Percentiles rank a stretch among this genome's conserved stretches.
Evolutionary conservation across 768 basidiomycete genomes (phyloP).

Genomic region (Lanmaoa pseudosensibilis): DNA sequence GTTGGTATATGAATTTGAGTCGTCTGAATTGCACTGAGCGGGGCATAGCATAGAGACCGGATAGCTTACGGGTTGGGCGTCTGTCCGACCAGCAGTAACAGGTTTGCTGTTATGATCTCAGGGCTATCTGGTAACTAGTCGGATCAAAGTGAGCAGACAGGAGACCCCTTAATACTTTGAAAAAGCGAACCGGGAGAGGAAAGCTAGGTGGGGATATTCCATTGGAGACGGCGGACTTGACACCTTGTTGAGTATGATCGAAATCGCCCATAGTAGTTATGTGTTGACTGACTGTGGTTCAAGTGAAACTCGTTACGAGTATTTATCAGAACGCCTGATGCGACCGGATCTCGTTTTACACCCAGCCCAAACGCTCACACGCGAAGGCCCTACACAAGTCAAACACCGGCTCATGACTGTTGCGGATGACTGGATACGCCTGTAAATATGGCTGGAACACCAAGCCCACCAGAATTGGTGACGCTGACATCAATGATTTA

Average conservation of each 20-base stretch:
- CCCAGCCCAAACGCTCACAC: not conserved
- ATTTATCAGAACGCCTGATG: not conserved
- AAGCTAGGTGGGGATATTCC: constrained; percentile 40
- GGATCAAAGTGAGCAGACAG: constrained; percentile 1
- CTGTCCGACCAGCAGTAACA: constrained; percentile 40
- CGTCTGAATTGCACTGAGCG: constrained; percentile 31
- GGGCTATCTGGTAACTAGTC: constrained; percentile 47
- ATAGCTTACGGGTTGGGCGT: constrained; percentile 41
- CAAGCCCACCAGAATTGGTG: not conserved
- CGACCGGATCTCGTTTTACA: constrained; percentile 9
- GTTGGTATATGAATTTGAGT: constrained; percentile 47
- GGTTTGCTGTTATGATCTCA: constrained; percentile 51
- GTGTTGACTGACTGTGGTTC: constrained; percentile 1
- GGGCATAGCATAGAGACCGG: not conserved
- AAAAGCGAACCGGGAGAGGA: constrained; percentile 39
- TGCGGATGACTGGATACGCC: not conserved
- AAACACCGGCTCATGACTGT: not conserved
- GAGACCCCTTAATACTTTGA: not conserved
- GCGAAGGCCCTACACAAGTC: not conserved
- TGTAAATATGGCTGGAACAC: not conserved
- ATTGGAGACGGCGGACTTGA: constrained; percentile 37
- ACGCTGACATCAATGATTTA: too few species aligned
- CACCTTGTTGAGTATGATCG: constrained; percentile 4
- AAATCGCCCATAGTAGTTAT: constrained; percentile 7
- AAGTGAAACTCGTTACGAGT: not conserved